phyloP scores from a whole-genome alignment of 805 yeast species.

The Yarrowia keelungensis region DNA sequence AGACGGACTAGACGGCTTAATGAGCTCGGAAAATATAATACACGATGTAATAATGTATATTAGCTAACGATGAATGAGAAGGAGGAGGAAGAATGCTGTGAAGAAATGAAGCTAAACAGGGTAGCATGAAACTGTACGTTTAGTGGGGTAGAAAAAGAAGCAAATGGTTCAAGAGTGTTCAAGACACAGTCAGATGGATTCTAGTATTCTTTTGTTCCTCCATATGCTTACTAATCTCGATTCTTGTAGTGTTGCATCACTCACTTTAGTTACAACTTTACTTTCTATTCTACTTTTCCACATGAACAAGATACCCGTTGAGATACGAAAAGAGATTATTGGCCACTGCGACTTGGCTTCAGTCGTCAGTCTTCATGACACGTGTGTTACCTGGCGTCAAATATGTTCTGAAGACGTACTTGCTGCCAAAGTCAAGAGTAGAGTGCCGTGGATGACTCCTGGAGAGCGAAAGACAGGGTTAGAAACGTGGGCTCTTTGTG shows the following conservation, averaged over 20 bases:
- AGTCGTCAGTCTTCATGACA: background rate
- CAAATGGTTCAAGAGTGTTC: too few species aligned
- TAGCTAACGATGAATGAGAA: slow-evolving; percentile 7
- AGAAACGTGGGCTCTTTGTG: background rate
- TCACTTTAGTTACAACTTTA: too few species aligned
- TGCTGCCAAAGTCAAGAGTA: background rate
- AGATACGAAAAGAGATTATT: background rate
- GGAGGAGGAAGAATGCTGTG: background rate
- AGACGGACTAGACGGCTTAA: background rate
- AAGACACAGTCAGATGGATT: too few species aligned
- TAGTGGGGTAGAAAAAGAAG: too few species aligned
- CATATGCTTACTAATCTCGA: background rate
- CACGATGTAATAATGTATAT: slow-evolving; percentile 23
- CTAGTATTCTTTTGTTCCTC: too few species aligned
- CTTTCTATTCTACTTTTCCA: too few species aligned
- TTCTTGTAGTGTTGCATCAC: too few species aligned
- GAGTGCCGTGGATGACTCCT: slow-evolving; percentile 1
- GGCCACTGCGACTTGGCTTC: background rate
- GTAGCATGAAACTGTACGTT: too few species aligned
- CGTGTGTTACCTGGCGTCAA: background rate
- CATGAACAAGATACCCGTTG: slow-evolving; percentile 2
- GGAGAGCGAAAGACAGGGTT: background rate
- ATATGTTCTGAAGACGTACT: background rate
- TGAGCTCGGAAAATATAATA: background rate
- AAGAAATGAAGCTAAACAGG: too few species aligned